Conservation (phyloP, 139 green algal genomes). For the Haematococcus lacustris region DNA sequence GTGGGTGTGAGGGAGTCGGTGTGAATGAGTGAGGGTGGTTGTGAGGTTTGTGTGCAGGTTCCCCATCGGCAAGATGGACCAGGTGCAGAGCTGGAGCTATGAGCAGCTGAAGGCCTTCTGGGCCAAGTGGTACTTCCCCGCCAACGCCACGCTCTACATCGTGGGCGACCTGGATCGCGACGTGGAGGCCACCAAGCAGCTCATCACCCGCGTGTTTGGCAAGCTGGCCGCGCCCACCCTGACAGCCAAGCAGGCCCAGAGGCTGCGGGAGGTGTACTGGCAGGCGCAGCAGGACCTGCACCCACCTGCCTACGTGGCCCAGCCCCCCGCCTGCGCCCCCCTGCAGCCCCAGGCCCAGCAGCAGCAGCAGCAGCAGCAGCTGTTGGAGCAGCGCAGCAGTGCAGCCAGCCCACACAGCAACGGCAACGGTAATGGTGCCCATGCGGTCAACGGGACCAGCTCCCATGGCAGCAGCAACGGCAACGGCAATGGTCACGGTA, state of each 20-base stretch:
- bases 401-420: too few species aligned
- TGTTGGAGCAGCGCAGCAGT: too few species aligned
- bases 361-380: too few species aligned
- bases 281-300: constrained; percentile 10
- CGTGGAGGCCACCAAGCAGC: constrained; percentile 32
- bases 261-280: not conserved
- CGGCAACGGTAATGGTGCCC: too few species aligned
- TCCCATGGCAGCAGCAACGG: too few species aligned
- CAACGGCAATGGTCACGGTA: too few species aligned
- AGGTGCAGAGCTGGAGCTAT: constrained; percentile 81
- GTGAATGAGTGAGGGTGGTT: too few species aligned
- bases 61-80: constrained; percentile 93
- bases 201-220: constrained; percentile 42
- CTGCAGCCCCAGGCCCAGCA: constrained; percentile 1
- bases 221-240: not conserved
- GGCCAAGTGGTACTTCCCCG: constrained; percentile 90
- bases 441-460: too few species aligned
- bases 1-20: too few species aligned
- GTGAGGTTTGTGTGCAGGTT: constrained; percentile 62
- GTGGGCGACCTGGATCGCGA: constrained; percentile 83
- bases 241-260: constrained; percentile 2
- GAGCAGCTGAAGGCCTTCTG: constrained; percentile 79
- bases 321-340: constrained; percentile 2
- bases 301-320: not conserved
- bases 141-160: constrained; percentile 95